Evolutionary conservation across 2,329 filamentous ascomycete genomes (phyloP).

Genomic region (Amphichorda felina): DNA sequence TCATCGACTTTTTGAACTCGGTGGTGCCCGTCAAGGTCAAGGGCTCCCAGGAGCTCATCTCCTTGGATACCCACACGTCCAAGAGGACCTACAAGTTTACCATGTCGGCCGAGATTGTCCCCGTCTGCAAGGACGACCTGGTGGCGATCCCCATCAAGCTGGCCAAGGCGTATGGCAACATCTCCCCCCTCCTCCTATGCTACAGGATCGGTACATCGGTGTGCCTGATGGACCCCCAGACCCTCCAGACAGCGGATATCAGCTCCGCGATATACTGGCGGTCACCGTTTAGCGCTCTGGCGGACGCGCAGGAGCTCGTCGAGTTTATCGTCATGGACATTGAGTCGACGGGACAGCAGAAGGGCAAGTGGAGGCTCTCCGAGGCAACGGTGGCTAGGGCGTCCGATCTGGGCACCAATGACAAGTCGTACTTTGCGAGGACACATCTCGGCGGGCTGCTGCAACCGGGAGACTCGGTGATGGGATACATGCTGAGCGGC

Average conservation of each 20-base stretch:
- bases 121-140: slow-evolving; percentile 94
- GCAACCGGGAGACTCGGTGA: slow-evolving; percentile 78
- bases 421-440: slow-evolving; percentile 77
- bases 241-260: slow-evolving; percentile 82
- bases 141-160: slow-evolving; percentile 87
- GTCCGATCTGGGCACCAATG: slow-evolving; percentile 75
- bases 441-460: slow-evolving; percentile 83
- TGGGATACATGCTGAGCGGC: slow-evolving; percentile 87
- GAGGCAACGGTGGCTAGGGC: slow-evolving; percentile 84
- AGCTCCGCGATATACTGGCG: slow-evolving; percentile 82
- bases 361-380: slow-evolving; percentile 72
- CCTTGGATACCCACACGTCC: slow-evolving; percentile 80
- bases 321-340: slow-evolving; percentile 96
- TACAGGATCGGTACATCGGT: slow-evolving; percentile 80
- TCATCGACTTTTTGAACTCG: slow-evolving; percentile 80
- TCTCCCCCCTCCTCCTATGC: slow-evolving; percentile 76
- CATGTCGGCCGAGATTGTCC: slow-evolving; percentile 79
- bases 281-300: slow-evolving; percentile 70
- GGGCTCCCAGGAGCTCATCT: slow-evolving; percentile 76
- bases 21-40: slow-evolving; percentile 69
- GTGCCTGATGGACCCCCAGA: slow-evolving; percentile 81
- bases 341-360: slow-evolving; percentile 61
- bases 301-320: slow-evolving; percentile 72
- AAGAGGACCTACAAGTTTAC: slow-evolving; percentile 92
- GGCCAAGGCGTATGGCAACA: slow-evolving; percentile 79